Base-by-base conservation (phyloP, 371 early-diverging fungal species). In the Rhizopus sp. region DNA sequence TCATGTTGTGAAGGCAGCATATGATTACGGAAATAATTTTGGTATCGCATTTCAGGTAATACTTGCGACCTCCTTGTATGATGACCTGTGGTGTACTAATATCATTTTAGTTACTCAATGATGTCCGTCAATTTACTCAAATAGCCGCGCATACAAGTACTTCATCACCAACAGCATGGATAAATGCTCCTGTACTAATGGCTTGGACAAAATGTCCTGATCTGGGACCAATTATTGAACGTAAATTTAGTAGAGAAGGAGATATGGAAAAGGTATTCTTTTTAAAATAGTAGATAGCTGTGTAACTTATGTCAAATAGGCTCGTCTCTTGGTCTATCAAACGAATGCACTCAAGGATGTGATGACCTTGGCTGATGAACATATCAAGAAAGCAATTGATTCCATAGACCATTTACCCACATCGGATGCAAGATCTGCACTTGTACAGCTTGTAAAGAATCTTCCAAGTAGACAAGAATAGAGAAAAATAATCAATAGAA, bases 21-120 rank as follows among this genome's bases (percentile, higher is more conserved):
- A 91, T 70, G 71, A 73, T 33, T 98, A 89, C 68, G 98, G 97
- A 4, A 86, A 83, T 49, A 86, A 94, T 76, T 55, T 97, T 47
- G 98, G 98, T 13, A 72, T 96, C 8, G 96, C 96, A 10, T 97
- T 96, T 69, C 96, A 97, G 88, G 90, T 90, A 79, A 35, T 53
- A 42, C 13, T 41, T 52, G 7, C 46, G 29, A 54, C 51, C 51
- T 44, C 33, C 23, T 23, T 2, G 30, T 7, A 29, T 7, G 29
- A 17, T 16, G 8, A 46, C 29, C 12, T 46, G 7, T 56, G 32
- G 44, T 50, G 3, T 9, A 35, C 37, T 44, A 40, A 15, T 15
- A 3, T 52, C 51, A 16, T 33, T n/a, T 3, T 80, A 93, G 90
- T 75, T 92, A 12, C 84, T 91, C 16, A 96, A 95, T 72, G 97